Base-by-base conservation (phyloP, 176 grass and related monocot genomes). In the Oryza meridionalis region DNA sequence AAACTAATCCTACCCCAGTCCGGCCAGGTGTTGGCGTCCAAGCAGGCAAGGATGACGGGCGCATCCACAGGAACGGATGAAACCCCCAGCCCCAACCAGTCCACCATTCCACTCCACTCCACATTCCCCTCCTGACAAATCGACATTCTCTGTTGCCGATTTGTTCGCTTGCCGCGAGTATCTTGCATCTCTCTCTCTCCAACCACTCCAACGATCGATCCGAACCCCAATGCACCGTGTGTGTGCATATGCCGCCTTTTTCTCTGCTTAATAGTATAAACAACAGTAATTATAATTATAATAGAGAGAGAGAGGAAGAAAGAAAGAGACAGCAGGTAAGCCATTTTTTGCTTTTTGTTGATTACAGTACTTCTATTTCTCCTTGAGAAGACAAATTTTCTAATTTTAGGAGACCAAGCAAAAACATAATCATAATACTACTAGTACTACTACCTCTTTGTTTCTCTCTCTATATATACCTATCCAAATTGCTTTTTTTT, bases 371-470 rank as follows among this genome's bases (percentile, higher is more conserved):
- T 8, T 19, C 2, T 55, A 5, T 55, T 67, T 78, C 59, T 55
- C 3, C 32, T 90, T 78, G 58, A 62, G 21, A 80, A 80, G 84
- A 87, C 88, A 81, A 77, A 92, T 46, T 86, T 81, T 46, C 75
- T 84, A 83, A 81, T 84, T 84, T 88, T 82, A 82, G 81, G 86
- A 81, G 89, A 91, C 89, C 87, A 72, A 83, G 74, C 87, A 87
- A 84, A 81, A 87, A 58, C 79, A 51, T 11, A 32, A 82, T 17
- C 78, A 88, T 73, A 29, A 68, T 76, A 53, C 0, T 19, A 7
- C 38, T 40, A 40, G 17, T 55, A 21, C 0, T 19, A 17, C 0
- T 21, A 7, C 14, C 59, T 3, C 42, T 40, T 40, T 40, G 38
- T 16, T 37, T 76, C 86, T 73, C 78, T 21, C 38, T 65, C 51